Conservation (phyloP, 148 eudicot genomes). For the Cornus controversa region DNA sequence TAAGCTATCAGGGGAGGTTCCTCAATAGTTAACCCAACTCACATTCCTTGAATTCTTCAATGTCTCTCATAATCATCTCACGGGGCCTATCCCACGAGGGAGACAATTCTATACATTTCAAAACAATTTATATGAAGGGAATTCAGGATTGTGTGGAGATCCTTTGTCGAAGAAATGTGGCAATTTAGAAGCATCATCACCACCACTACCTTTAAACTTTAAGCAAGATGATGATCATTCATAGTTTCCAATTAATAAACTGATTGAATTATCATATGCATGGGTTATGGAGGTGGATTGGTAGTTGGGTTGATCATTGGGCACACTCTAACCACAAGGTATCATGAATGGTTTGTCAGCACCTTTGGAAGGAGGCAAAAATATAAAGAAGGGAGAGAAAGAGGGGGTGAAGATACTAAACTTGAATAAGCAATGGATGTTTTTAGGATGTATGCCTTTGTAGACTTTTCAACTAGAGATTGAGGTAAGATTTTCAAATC, state of each 20-base stretch:
- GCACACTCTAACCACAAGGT: neutral
- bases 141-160: conserved; percentile 15
- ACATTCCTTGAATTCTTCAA: conserved; percentile 10
- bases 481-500: too few species aligned
- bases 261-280: conserved; percentile 26
- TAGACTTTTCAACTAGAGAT: too few species aligned
- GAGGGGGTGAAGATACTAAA: neutral
- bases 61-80: conserved; percentile 12
- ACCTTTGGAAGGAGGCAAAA: neutral
- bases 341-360: neutral
- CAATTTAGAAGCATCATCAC: neutral
- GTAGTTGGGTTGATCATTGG: conserved; percentile 26
- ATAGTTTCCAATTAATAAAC: neutral
- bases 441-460: too few species aligned
- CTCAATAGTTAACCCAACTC: neutral
- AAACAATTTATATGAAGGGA: conserved; percentile 22
- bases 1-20: conserved; percentile 2
- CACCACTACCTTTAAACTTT: neutral
- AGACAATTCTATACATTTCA: conserved; percentile 25
- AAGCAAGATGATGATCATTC: neutral
- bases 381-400: neutral
- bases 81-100: conserved; percentile 9
- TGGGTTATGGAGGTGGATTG: conserved; percentile 21
- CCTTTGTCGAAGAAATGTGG: neutral
- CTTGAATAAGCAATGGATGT: too few species aligned